phyloP scores from a whole-genome alignment of 176 grass and related monocot genomes.

The Triticum timopheevii region DNA sequence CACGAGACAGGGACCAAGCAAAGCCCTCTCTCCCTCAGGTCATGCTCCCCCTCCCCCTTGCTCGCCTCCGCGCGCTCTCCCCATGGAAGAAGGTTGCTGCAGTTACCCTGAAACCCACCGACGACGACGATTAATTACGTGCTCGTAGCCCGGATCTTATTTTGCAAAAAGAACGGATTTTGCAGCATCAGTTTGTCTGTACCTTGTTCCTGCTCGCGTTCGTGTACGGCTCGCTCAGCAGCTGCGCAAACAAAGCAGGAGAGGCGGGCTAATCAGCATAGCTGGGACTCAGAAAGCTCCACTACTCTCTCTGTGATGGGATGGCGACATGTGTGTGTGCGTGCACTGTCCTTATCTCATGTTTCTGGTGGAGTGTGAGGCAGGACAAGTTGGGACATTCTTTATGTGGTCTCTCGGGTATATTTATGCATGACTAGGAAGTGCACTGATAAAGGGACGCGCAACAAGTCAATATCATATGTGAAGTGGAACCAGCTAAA shows the following conservation, averaged over 20 bases:
- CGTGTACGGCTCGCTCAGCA: conserved; percentile 91
- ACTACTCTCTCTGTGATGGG: background rate
- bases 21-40: conserved; percentile 78
- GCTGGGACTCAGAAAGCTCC: background rate
- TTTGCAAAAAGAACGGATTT: background rate
- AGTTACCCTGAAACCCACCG: conserved; percentile 40
- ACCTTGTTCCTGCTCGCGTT: conserved; percentile 67
- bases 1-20: conserved; percentile 88
- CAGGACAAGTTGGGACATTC: conserved; percentile 53
- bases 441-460: conserved; percentile 35
- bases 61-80: conserved; percentile 47
- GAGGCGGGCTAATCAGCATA: conserved; percentile 20
- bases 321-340: conserved; percentile 20
- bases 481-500: conserved; percentile 58
- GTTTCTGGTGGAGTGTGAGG: conserved; percentile 18
- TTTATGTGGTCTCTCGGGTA: conserved; percentile 34
- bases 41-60: conserved; percentile 39
- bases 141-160: background rate
- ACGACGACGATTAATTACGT: background rate
- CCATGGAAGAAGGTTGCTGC: conserved; percentile 44
- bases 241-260: conserved; percentile 48
- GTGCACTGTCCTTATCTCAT: conserved; percentile 46
- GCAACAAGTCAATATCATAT: conserved; percentile 48
- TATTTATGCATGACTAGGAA: conserved; percentile 49
- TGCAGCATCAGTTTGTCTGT: background rate